These are phyloP conservation scores for Lentinula sp. DNA, from an alignment of 768 basidiomycete genomes.

Conservation along the genomic window DNA sequence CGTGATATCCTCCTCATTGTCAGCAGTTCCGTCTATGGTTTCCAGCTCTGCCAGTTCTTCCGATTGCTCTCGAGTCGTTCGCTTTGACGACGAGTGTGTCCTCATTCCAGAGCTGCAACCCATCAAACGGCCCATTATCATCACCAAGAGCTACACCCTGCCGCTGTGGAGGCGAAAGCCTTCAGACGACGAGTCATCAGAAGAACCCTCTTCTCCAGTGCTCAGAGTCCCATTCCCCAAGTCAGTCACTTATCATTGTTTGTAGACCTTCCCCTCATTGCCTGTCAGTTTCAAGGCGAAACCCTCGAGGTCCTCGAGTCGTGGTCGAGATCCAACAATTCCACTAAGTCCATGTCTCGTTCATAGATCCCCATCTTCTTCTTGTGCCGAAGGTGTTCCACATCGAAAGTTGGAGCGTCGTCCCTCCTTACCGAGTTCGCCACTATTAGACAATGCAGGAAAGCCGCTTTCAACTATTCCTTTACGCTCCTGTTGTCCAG, in stretches of 20 bases:
- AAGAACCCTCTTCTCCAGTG: slow-evolving; percentile 20
- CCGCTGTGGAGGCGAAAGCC: slow-evolving; percentile 45
- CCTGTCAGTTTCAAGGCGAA: slow-evolving; percentile 34
- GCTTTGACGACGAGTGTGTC: slow-evolving; percentile 69
- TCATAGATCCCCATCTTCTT: slow-evolving; percentile 29
- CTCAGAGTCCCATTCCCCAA: slow-evolving; percentile 60
- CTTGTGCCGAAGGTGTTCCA: slow-evolving; percentile 4
- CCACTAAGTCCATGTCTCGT: slow-evolving; percentile 54
- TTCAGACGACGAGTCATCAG: slow-evolving; percentile 10
- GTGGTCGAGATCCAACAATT: slow-evolving; percentile 23
- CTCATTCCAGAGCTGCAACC: slow-evolving; percentile 59
- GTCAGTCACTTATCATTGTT: slow-evolving; percentile 27
- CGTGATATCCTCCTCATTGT: neutral
- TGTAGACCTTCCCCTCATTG: neutral
- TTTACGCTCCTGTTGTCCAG: slow-evolving; percentile 63
- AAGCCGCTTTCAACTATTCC: slow-evolving; percentile 50
- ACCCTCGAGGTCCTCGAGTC: slow-evolving; percentile 30
- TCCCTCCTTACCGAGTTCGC: slow-evolving; percentile 27
- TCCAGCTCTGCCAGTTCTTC: neutral
- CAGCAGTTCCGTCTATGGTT: neutral
- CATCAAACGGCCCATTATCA: slow-evolving; percentile 41
- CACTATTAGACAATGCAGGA: slow-evolving; percentile 22
- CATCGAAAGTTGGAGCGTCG: slow-evolving; percentile 15
- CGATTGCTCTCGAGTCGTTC: slow-evolving; percentile 28
- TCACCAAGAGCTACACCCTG: slow-evolving; percentile 63